phyloP scores from a whole-genome alignment of 1,139 yeast genomes.

The Ogataea hybrid region DNA sequence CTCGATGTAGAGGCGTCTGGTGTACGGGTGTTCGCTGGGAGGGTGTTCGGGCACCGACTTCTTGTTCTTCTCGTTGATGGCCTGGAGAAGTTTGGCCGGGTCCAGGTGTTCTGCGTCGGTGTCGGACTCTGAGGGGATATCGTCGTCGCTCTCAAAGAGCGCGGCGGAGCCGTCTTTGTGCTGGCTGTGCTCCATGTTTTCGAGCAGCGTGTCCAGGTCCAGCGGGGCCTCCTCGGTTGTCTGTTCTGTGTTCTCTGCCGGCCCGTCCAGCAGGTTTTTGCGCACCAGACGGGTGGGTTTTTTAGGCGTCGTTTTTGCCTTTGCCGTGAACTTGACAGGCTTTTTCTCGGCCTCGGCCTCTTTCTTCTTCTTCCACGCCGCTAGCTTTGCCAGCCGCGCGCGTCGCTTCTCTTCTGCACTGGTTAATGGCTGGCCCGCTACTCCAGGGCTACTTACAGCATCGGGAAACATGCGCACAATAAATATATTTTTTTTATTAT shows the following conservation, averaged over 20 bases:
- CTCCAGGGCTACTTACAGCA: conserved; percentile 13
- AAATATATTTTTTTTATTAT: background rate
- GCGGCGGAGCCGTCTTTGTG: conserved; percentile 12
- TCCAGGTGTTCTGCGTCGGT: conserved; percentile 15
- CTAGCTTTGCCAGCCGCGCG: conserved; percentile 35
- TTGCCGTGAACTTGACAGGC: conserved; percentile 22
- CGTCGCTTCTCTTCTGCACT: conserved; percentile 43
- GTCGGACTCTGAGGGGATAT: conserved; percentile 11
- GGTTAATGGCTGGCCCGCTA: conserved; percentile 27
- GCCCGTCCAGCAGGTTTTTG: conserved; percentile 24
- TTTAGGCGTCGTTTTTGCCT: conserved; percentile 6
- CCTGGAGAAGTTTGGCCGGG: conserved; percentile 19
- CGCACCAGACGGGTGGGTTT: conserved; percentile 10
- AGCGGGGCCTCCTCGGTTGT: background rate
- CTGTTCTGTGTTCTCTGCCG: background rate
- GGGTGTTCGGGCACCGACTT: conserved; percentile 45
- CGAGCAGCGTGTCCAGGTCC: conserved; percentile 6
- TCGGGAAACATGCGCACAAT: background rate
- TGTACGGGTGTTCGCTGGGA: conserved; percentile 48
- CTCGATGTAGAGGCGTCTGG: conserved; percentile 64
- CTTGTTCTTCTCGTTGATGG: conserved; percentile 25
- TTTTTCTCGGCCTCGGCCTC: conserved; percentile 28
- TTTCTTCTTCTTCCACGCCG: conserved; percentile 44
- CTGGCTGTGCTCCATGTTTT: background rate
- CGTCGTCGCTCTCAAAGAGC: conserved; percentile 12